Evolutionary conservation across 2,329 filamentous ascomycete genomes (phyloP), one percentile per base, ranked within the genome.

Genomic region (Pestalotiopsis sp.): DNA sequence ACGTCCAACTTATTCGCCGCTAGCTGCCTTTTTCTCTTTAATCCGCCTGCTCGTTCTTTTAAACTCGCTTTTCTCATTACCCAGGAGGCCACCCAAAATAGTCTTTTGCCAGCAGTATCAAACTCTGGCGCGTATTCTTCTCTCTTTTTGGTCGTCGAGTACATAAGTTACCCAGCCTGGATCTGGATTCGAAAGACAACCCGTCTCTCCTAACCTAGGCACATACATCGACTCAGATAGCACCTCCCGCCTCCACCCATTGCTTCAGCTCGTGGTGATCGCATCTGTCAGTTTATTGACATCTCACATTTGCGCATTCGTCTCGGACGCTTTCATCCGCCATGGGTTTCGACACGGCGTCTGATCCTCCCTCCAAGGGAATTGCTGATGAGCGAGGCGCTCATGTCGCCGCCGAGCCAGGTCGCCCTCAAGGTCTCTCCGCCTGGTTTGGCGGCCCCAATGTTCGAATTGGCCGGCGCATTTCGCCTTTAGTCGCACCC

Each of bases 371-470:
- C n/a, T 9, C 45, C 25, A 72, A 71, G 36, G 49, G 68, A 12
- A 71, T 71, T 65, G 72, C 72, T 3, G 85, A 88, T 67, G 80
- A 86, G 73, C 92, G 92, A 38, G 64, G 64, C 17, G 31, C 63
- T 7, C 81, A 86, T 55, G 81, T 94, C 27, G 79, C 82, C 9
- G 87, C 87, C 73, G 81, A 86, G 52, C 84, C 85, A 2, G 88
- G 91, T n/a, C 68, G 72, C 17, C 71, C 74, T 17, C 69, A 65
- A n/a, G 76, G 76, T 31, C 77, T 76, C 72, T 77, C 79, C 1
- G 74, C 78, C 55, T 82, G 79, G 80, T 82, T 82, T 57, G 80
- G 81, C 27, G 80, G 80, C 17, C 74, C 71, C 2, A 70, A 71
- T 14, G 82, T 86, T 59, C 75, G 73, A 55, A 78, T 88, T 63